Conservation (phyloP, 1,284 basidiomycete species). For the Uromyces viciae-fabae region DNA sequence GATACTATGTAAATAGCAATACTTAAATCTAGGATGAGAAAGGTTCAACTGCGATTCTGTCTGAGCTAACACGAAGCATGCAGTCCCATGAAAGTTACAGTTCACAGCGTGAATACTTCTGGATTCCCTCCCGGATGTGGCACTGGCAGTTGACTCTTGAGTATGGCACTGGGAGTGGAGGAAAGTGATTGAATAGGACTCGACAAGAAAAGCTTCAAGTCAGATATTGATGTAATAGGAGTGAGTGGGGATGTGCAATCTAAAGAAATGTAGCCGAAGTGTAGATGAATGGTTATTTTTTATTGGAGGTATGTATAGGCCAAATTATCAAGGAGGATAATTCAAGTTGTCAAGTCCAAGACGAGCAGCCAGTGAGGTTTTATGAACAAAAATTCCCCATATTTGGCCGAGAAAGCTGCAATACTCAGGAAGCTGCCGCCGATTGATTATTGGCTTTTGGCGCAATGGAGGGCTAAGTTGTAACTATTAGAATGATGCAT, state of each 20-base stretch:
- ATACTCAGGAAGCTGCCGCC: slow-evolving; percentile 3
- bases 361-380: neutral
- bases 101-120: slow-evolving; percentile 9
- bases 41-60: slow-evolving; percentile 9
- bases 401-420: slow-evolving; percentile 25
- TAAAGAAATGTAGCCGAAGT: neutral
- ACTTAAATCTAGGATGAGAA: slow-evolving; percentile 11
- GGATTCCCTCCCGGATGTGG: neutral
- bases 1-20: neutral
- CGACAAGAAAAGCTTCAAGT: neutral
- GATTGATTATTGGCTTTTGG: slow-evolving; percentile 7
- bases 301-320: too few relatives aligned
- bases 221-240: neutral
- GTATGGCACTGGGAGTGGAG: neutral
- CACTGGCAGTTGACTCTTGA: too few relatives aligned
- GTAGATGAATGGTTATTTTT: too few relatives aligned
- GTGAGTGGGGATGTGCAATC: neutral
- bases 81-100: slow-evolving; percentile 3
- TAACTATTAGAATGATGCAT: slow-evolving; percentile 4
- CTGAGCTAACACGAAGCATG: slow-evolving; percentile 7
- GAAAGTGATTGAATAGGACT: neutral
- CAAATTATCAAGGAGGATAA: too few relatives aligned
- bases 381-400: slow-evolving; percentile 27
- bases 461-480: neutral
- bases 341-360: neutral